These are phyloP conservation scores for Teunomyces tritomae DNA, from an alignment of 805 yeast genomes.

Conservation along the genomic window DNA sequence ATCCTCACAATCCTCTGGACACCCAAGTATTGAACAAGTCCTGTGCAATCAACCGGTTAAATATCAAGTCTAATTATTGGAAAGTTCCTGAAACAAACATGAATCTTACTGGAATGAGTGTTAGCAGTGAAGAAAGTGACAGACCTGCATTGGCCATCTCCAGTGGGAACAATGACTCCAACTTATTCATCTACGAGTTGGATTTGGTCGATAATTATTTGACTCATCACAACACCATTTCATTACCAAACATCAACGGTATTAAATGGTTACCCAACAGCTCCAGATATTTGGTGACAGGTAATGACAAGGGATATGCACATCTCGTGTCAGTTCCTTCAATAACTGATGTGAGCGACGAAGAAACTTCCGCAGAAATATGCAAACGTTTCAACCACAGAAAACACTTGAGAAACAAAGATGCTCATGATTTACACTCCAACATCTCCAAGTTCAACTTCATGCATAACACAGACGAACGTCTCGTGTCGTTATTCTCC, in stretches of 20 bases:
- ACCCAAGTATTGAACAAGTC: conserved; percentile 40
- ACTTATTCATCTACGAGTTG: conserved; percentile 51
- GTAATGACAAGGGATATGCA: conserved; percentile 73
- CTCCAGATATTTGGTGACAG: conserved; percentile 54
- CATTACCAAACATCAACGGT: conserved; percentile 53
- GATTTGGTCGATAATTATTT: conserved; percentile 39
- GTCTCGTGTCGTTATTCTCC: conserved; percentile 60
- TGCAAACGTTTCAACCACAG: conserved; percentile 76
- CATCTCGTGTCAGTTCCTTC: conserved; percentile 71
- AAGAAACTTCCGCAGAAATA: conserved; percentile 61
- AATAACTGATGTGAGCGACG: conserved; percentile 26
- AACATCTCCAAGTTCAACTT: conserved; percentile 28
- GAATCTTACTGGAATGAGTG: conserved; percentile 45
- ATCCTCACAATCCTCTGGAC: conserved; percentile 22
- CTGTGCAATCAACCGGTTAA: conserved; percentile 38
- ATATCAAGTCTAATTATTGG: conserved; percentile 45
- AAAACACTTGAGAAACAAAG: conserved; percentile 49
- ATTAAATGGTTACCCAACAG: conserved; percentile 50
- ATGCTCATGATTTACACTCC: conserved; percentile 15
- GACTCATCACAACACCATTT: conserved; percentile 58
- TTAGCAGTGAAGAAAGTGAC: conserved; percentile 13
- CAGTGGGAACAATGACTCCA: conserved; percentile 43
- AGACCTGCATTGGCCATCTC: conserved; percentile 51
- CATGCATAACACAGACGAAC: conserved; percentile 34
- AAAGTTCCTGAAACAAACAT: conserved; percentile 41